Evolutionary conservation across 1,139 yeast species (phyloP).

Genomic region (Debaryomyces robertsiae): DNA sequence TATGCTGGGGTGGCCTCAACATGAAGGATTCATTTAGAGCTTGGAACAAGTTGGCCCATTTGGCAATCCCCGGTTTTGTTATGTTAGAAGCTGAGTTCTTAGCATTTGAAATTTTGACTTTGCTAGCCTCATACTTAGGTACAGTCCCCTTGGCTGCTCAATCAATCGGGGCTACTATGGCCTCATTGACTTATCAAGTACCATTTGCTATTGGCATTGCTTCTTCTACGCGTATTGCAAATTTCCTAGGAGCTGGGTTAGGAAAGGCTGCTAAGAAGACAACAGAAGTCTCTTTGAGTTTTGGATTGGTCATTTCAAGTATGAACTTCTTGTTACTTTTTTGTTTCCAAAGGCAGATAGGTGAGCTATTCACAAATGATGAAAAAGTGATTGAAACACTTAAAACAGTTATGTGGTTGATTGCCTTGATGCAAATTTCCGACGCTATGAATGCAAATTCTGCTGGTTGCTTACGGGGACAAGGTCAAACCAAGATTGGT

Average conservation of each 20-base stretch:
- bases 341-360: slow-evolving; percentile 40
- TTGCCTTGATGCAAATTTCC: slow-evolving; percentile 57
- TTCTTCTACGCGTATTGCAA: slow-evolving; percentile 60
- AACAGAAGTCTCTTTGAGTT: slow-evolving; percentile 47
- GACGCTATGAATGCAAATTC: slow-evolving; percentile 62
- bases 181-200: slow-evolving; percentile 52
- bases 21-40: slow-evolving; percentile 38
- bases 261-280: slow-evolving; percentile 48
- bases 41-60: slow-evolving; percentile 49
- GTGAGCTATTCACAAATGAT: slow-evolving; percentile 43
- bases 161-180: slow-evolving; percentile 59
- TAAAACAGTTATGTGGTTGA: slow-evolving; percentile 49
- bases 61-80: slow-evolving; percentile 58
- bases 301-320: slow-evolving; percentile 45
- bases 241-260: slow-evolving; percentile 58
- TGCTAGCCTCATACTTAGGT: slow-evolving; percentile 57
- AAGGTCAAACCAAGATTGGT: slow-evolving; percentile 61
- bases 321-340: slow-evolving; percentile 44
- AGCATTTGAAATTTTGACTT: slow-evolving; percentile 59
- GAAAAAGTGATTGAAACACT: slow-evolving; percentile 44
- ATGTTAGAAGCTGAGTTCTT: slow-evolving; percentile 64
- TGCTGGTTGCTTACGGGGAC: slow-evolving; percentile 63
- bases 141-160: slow-evolving; percentile 59
- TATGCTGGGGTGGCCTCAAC: slow-evolving; percentile 43
- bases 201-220: slow-evolving; percentile 67